Conservation (phyloP, 2,329 filamentous ascomycete genomes). For the Alternaria brassicicola region DNA sequence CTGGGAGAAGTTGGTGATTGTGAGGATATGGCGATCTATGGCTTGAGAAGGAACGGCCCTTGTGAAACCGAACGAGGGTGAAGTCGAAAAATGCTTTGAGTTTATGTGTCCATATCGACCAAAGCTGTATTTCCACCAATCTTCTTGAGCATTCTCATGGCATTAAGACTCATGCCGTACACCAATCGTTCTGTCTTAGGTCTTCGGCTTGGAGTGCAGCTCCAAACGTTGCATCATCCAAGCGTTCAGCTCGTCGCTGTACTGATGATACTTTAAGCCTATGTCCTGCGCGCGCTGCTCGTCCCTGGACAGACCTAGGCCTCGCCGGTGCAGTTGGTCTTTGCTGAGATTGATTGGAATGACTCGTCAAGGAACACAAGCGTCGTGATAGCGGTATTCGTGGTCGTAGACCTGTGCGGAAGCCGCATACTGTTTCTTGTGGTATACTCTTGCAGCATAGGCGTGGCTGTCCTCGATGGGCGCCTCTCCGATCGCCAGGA, state of each 20-base stretch:
- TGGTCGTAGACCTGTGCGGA: slow-evolving; percentile 5
- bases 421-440: background rate
- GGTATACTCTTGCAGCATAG: background rate
- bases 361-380: slow-evolving; percentile 25
- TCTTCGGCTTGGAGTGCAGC: slow-evolving; percentile 10
- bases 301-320: slow-evolving; percentile 10
- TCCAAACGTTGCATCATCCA: slow-evolving; percentile 34
- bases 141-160: slow-evolving; percentile 19
- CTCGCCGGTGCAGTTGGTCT: background rate
- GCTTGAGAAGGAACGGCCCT: background rate
- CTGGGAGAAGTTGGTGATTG: slow-evolving; percentile 91
- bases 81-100: background rate
- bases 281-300: slow-evolving; percentile 16
- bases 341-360: slow-evolving; percentile 27
- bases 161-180: slow-evolving; percentile 8
- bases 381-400: slow-evolving; percentile 19
- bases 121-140: slow-evolving; percentile 25
- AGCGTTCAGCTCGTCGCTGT: slow-evolving; percentile 32
- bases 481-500: slow-evolving; percentile 28
- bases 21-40: slow-evolving; percentile 74
- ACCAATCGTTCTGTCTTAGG: slow-evolving; percentile 13
- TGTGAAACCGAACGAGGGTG: background rate
- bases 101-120: slow-evolving; percentile 26
- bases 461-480: slow-evolving; percentile 18
- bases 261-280: slow-evolving; percentile 17